phyloP scores from a whole-genome alignment of 805 yeast species.

The Kockiozyma suomiensis region DNA sequence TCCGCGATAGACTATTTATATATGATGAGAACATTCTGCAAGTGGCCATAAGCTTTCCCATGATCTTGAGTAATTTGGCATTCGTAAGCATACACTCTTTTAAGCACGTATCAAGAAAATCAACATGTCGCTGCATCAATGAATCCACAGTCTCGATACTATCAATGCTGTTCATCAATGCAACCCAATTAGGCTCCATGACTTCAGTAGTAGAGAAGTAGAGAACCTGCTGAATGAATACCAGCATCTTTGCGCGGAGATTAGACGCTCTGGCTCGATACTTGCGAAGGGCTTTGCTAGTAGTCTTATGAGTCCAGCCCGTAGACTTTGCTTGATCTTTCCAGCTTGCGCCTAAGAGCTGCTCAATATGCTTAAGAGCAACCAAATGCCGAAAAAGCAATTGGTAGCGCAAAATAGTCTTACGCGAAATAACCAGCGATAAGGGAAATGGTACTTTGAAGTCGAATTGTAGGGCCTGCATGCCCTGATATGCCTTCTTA shows the following conservation, averaged over 20 bases:
- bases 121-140: slow-evolving; percentile 52
- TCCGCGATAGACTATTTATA: slow-evolving; percentile 56
- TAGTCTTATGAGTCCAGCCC: slow-evolving; percentile 68
- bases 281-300: slow-evolving; percentile 36
- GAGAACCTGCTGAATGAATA: slow-evolving; percentile 57
- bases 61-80: slow-evolving; percentile 49
- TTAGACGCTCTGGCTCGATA: slow-evolving; percentile 39
- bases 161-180: slow-evolving; percentile 43
- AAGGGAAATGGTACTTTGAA: slow-evolving; percentile 77
- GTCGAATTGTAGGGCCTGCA: slow-evolving; percentile 45
- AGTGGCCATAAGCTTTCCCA: slow-evolving; percentile 36
- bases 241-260: slow-evolving; percentile 54
- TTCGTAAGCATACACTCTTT: slow-evolving; percentile 70
- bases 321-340: slow-evolving; percentile 61
- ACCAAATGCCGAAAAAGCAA: slow-evolving; percentile 71
- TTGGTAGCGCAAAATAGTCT: slow-evolving; percentile 76
- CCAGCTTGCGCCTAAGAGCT: slow-evolving; percentile 69
- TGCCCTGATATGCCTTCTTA: slow-evolving; percentile 37
- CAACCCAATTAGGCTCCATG: slow-evolving; percentile 56
- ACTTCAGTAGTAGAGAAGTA: slow-evolving; percentile 62
- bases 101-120: slow-evolving; percentile 63
- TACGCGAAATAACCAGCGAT: slow-evolving; percentile 70
- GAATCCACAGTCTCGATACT: slow-evolving; percentile 47
- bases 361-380: slow-evolving; percentile 63
- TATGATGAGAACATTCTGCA: slow-evolving; percentile 52